Evolutionary conservation across 805 yeast genomes (phyloP).

Genomic region (Pichia membranifaciens): DNA sequence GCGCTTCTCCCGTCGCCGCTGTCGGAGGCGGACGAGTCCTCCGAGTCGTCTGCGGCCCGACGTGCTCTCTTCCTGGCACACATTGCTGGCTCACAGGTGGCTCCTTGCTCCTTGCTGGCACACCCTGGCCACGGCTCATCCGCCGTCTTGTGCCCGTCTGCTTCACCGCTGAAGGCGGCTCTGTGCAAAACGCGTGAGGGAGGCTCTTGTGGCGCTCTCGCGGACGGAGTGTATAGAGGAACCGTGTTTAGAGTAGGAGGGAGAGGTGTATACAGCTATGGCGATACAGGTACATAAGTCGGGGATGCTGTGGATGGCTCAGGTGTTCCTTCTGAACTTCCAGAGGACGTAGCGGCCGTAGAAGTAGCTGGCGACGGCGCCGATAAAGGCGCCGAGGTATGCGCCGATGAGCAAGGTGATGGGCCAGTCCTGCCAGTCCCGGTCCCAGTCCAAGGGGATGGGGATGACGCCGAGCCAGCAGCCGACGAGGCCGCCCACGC

Average conservation of each 20-base stretch:
- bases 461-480: slow-evolving; percentile 93
- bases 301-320: no score
- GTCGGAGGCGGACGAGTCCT: background rate
- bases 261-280: no score
- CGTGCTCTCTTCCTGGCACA: background rate
- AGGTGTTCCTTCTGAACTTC: slow-evolving; percentile 4
- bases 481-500: slow-evolving; percentile 49
- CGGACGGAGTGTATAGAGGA: no score
- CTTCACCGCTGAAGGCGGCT: no score
- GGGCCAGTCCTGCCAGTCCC: slow-evolving; percentile 97
- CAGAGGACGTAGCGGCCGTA: slow-evolving; percentile 11
- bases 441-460: slow-evolving; percentile 95
- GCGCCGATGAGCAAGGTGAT: slow-evolving; percentile 77
- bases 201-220: no score
- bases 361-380: slow-evolving; percentile 30
- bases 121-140: no score
- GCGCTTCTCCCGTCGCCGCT: no score
- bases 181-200: no score
- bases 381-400: slow-evolving; percentile 65
- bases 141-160: no score
- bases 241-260: no score
- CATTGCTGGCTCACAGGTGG: background rate
- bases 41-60: background rate
- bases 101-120: no score
- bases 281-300: no score